Evolutionary conservation across 768 basidiomycete genomes (phyloP).

Genomic region (Chalciporus sphaerocephalus): DNA sequence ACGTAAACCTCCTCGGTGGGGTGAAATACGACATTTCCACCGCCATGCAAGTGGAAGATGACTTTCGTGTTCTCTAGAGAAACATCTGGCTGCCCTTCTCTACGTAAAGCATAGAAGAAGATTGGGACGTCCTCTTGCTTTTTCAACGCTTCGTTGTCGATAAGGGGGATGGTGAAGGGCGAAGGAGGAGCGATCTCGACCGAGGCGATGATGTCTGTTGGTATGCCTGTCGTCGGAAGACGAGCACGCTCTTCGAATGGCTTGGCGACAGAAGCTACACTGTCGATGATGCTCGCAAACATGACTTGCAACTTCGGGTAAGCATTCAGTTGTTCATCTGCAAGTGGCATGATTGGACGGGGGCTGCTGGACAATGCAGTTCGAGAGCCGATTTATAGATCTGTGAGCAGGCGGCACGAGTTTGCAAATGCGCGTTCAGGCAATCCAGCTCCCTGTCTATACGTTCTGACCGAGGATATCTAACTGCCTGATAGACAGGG

Average conservation of each 20-base stretch:
- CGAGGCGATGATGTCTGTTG: slow-evolving; percentile 1
- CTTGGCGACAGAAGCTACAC: background rate
- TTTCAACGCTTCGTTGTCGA: background rate
- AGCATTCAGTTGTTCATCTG: slow-evolving; percentile 4
- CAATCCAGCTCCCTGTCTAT: too few species aligned
- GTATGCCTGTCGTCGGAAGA: background rate
- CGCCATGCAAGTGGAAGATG: slow-evolving; percentile 12
- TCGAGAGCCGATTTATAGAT: background rate
- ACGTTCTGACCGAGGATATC: too few species aligned
- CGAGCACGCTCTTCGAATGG: background rate
- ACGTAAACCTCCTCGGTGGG: background rate
- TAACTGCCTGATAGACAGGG: too few species aligned
- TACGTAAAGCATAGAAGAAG: slow-evolving; percentile 7
- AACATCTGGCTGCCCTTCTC: background rate
- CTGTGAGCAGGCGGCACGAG: too few species aligned
- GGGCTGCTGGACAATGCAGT: background rate
- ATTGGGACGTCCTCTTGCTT: slow-evolving; percentile 6
- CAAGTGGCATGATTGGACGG: slow-evolving; percentile 4
- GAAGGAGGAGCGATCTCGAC: slow-evolving; percentile 6
- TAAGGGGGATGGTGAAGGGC: background rate
- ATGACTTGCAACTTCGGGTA: background rate
- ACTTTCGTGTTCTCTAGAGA: slow-evolving; percentile 11
- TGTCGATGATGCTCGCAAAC: background rate
- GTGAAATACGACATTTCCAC: slow-evolving; percentile 5
- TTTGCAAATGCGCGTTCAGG: too few species aligned